Percentiles rank a stretch among this genome's conserved stretches.
Conservation (phyloP, 352 stramenopile genomes). For the Globisporangium yorkense region DNA sequence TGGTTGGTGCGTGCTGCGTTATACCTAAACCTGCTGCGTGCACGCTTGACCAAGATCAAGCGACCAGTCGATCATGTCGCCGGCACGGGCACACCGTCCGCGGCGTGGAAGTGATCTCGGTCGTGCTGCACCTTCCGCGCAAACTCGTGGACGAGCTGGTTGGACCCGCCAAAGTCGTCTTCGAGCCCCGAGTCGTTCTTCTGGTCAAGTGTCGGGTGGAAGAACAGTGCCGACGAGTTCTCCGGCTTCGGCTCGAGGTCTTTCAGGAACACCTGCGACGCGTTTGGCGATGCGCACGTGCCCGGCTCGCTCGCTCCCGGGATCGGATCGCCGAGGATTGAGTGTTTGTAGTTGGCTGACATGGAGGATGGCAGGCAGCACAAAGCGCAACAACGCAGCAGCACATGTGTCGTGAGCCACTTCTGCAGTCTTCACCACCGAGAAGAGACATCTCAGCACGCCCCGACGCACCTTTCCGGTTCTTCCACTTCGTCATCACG, state of each 20-base stretch:
- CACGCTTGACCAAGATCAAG: background rate
- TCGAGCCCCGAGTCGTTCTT: constrained; percentile 40
- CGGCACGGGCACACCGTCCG: constrained; percentile 1
- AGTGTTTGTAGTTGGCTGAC: constrained; percentile 60
- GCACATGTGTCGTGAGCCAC: too few relatives aligned
- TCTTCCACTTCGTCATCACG: constrained; percentile 84
- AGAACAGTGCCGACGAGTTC: constrained; percentile 54
- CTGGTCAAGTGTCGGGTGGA: constrained; percentile 56
- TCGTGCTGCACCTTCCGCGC: constrained; percentile 27
- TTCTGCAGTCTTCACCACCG: background rate
- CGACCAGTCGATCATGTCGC: constrained; percentile 4
- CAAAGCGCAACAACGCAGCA: too few relatives aligned
- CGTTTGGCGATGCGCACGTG: constrained; percentile 15
- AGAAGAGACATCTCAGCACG: background rate
- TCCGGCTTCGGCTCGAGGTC: constrained; percentile 39
- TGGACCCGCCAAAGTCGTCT: constrained; percentile 47
- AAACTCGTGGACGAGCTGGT: constrained; percentile 48
- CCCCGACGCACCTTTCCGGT: constrained; percentile 36
- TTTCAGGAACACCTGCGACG: constrained; percentile 49
- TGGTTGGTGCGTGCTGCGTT: background rate
- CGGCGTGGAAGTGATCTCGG: constrained; percentile 11
- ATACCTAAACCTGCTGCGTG: background rate
- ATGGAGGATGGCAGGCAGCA: background rate
- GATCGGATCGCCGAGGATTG: constrained; percentile 64
- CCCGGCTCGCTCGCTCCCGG: constrained; percentile 25